These are phyloP conservation scores for Austroboletus novae-zelandiae DNA, from an alignment of 1,284 basidiomycete genomes.

Conservation along the genomic window DNA sequence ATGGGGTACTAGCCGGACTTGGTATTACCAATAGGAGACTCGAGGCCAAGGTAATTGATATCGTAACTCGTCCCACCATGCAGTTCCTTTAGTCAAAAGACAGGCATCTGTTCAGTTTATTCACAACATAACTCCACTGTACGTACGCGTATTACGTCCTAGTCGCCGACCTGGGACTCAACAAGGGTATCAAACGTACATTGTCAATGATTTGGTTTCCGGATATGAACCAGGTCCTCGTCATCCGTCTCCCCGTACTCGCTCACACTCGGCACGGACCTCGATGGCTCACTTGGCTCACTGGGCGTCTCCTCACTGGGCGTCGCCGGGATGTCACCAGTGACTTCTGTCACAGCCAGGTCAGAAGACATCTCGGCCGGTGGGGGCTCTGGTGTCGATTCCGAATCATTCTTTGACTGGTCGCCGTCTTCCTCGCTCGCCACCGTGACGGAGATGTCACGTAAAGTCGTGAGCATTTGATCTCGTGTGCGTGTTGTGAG, in stretches of 20 bases:
- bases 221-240: constrained; percentile 75
- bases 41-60: not conserved
- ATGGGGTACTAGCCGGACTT: not conserved
- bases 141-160: constrained; percentile 14
- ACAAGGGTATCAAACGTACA: constrained; percentile 26
- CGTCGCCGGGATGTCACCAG: constrained; percentile 17
- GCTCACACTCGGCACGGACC: constrained; percentile 37
- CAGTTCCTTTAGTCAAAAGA: not conserved
- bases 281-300: constrained; percentile 23
- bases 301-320: constrained; percentile 30
- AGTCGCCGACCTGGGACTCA: constrained; percentile 2
- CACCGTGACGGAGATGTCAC: constrained; percentile 59
- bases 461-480: constrained; percentile 69
- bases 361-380: constrained; percentile 1
- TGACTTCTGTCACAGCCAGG: not conserved
- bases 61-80: too few species aligned
- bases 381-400: constrained; percentile 10
- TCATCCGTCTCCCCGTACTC: constrained; percentile 75
- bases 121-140: constrained; percentile 7
- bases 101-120: constrained; percentile 7
- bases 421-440: constrained; percentile 22
- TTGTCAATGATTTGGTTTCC: constrained; percentile 42
- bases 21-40: too few species aligned
- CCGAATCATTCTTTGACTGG: constrained; percentile 16
- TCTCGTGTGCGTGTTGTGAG: constrained; percentile 64